These are phyloP conservation scores for Cyberlindnera maritima DNA, from an alignment of 805 yeast species.

Conservation along the genomic window DNA sequence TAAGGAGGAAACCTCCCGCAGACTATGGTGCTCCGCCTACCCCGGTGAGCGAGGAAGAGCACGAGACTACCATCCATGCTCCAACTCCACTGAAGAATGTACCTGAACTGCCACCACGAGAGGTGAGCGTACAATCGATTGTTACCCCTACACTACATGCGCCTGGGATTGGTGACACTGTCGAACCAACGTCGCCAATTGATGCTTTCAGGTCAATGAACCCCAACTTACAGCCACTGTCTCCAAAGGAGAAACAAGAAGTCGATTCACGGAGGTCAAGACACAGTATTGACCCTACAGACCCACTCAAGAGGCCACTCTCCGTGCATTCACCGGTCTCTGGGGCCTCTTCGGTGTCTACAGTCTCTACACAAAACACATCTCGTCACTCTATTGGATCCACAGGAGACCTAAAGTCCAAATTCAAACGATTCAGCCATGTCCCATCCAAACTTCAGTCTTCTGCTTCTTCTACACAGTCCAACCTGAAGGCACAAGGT, in stretches of 20 bases:
- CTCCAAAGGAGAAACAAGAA: constrained; percentile 8
- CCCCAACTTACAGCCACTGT: constrained; percentile 27
- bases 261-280: neutral
- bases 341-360: neutral
- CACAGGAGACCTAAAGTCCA: constrained; percentile 8
- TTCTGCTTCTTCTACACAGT: neutral
- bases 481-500: constrained; percentile 6
- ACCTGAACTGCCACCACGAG: constrained; percentile 1
- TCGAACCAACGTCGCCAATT: constrained; percentile 1
- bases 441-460: neutral
- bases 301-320: neutral
- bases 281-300: constrained; percentile 4
- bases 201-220: constrained; percentile 17
- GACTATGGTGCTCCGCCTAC: neutral
- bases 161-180: neutral
- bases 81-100: neutral
- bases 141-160: neutral
- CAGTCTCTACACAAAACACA: neutral
- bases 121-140: neutral
- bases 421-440: constrained; percentile 6
- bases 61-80: neutral
- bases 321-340: neutral
- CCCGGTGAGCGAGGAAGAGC: neutral
- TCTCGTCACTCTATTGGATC: constrained; percentile 16
- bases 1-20: constrained; percentile 14